Base-by-base conservation (phyloP, 257 asterid genomes). In the Henckelia pumila region DNA sequence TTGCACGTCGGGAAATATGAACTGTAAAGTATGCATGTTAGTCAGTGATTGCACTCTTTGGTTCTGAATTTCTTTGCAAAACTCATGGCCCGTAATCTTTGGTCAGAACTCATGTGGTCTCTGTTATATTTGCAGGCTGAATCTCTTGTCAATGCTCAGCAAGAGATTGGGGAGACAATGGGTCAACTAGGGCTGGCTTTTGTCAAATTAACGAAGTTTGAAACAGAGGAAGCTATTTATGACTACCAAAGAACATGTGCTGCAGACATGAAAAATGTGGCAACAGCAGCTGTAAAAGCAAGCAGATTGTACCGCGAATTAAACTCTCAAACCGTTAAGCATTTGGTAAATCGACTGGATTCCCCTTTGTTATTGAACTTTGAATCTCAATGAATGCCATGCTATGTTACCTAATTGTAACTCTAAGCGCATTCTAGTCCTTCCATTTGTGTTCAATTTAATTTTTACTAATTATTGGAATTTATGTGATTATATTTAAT, bases 231-330 rank as follows among this genome's bases (percentile, higher is more conserved):
- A 83, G 89, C 95, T 64, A 76, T 81, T 76, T 83, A 75, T 76
- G 95, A 90, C 75, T 84, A 95, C 61, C 99, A 94, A 82, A 87
- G 91, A 85, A 72, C 82, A 28, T 78, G 95, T 57, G 89, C 96
- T 71, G 84, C 84, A 16, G 95, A 94, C 82, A 88, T 79, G 95
- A 94, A 94, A 83, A 88, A 85, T 62, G 92, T 91, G 77, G 99
- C 99, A 25, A 91, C 96, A 28, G 96, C 99, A 69, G 77, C 99
- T 35, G 99, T 94, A 29, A 94, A 94, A 82, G 96, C 99, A 37
- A 88, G 97, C 85, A 85, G 99, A 86, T 83, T 94, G 67, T 94
- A 85, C 74, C 82, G 97, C 63, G 99, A 94, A 71, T 75, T 94
- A 77, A 94, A 87, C 88, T 80, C 96, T 20, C 97, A 88, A 74